Base-by-base conservation (phyloP, 1,284 basidiomycete species). In the Trametes pubescens region DNA sequence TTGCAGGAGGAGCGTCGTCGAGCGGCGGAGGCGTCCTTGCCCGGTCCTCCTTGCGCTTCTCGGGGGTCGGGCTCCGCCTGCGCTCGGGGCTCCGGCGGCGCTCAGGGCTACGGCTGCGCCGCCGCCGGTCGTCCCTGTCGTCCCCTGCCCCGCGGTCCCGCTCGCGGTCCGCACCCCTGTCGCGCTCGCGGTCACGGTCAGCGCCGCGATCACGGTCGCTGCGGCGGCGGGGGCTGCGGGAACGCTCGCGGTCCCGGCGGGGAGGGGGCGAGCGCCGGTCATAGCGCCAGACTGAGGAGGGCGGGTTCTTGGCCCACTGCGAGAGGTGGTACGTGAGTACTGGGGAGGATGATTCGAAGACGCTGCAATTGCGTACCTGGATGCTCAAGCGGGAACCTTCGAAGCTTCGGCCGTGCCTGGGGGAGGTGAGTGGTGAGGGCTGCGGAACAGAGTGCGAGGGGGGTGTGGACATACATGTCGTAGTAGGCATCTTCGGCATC, bases 401-500 rank as follows among this genome's bases (percentile, higher is more conserved):
- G 74, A 96, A 93, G 73, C 85, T 80, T 69, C 91, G 83, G 61
- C 92, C 92, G 76, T 95, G 93, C 93, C 94, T 95, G 59, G 64
- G 61, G 54, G 48, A 48, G n/a, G 32, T 18, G 35, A 51, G 53
- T 16, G 35, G 46, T 44, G 56, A 68, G 66, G 49, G 60, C 37
- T 40, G 56, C 38, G 55, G 51, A 24, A 51, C 35, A 32, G 13
- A 11, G 37, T 14, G 14, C 16, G 16, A 26, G 47, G 35, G 51
- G 16, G 47, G n/a, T n/a, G n/a, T n/a, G 8, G 11, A 81, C 91
- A 69, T 78, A 95, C 94, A 95, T 95, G 69, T 95, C 93, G 74
- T 94, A 90, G 77, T 95, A 95, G 37, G 94, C 93, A 70, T 95
- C 92, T 75, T 95, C 93, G 18, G 94, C 94, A 74, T 95, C 93